A percentile compares a stretch with the other conserved stretches of the same genome.
phyloP scores from a whole-genome alignment of 1,284 basidiomycete species.

The Sanghuangporus sanghuang region DNA sequence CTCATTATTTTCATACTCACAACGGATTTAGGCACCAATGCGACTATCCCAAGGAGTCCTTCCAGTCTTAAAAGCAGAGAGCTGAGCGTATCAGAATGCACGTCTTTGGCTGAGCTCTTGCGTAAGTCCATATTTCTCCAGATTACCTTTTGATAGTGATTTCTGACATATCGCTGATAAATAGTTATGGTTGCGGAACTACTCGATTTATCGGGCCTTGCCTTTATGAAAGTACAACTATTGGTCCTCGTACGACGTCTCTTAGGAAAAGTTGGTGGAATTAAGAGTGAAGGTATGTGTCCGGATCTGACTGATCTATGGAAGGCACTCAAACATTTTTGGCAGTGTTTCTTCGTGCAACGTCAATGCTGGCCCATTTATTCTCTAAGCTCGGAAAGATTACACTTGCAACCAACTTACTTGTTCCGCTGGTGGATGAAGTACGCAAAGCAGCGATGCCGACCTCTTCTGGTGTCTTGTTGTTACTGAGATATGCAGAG shows the following conservation, averaged over 20 bases:
- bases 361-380: constrained; percentile 69
- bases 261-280: constrained; percentile 22
- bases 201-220: constrained; percentile 56
- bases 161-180: constrained; percentile 16
- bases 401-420: constrained; percentile 59
- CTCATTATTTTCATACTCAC: neutral
- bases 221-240: constrained; percentile 41
- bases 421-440: constrained; percentile 47
- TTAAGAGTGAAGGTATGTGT: constrained; percentile 4
- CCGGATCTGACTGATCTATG: neutral
- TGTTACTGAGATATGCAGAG: constrained; percentile 64
- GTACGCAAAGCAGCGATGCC: constrained; percentile 39
- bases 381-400: constrained; percentile 74
- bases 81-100: constrained; percentile 44
- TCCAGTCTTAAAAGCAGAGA: constrained; percentile 21
- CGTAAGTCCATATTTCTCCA: constrained; percentile 32
- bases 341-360: constrained; percentile 60
- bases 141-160: constrained; percentile 5
- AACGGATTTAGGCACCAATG: neutral
- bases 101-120: constrained; percentile 43
- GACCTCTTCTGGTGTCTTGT: constrained; percentile 45
- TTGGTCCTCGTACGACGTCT: constrained; percentile 44
- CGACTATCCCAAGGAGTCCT: constrained; percentile 5
- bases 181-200: constrained; percentile 60
- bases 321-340: neutral